Percentiles rank a stretch among this genome's conserved stretches.
phyloP scores from a whole-genome alignment of 495 filamentous ascomycete species.

The Recurvomyces mirabilis region DNA sequence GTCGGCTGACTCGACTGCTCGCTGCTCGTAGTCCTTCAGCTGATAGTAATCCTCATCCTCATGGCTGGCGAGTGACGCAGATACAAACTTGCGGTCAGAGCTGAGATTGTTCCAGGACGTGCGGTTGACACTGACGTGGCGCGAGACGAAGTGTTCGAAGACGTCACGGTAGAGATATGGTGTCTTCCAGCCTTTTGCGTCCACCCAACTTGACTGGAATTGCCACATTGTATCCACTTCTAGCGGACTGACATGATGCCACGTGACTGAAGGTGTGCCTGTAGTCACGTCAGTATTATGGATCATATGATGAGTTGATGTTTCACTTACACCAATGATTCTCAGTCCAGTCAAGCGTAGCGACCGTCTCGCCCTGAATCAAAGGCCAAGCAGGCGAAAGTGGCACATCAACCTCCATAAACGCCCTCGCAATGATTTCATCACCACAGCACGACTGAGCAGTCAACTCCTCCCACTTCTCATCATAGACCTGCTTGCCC shows the following conservation, averaged over 20 bases:
- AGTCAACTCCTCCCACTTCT: conserved; percentile 43
- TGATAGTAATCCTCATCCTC: conserved; percentile 2
- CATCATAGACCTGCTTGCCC: conserved; percentile 33
- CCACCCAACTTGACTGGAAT: conserved; percentile 30
- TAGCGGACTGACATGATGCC: conserved; percentile 46
- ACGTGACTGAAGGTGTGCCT: conserved; percentile 45
- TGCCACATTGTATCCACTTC: conserved; percentile 45
- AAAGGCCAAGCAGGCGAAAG: conserved; percentile 42
- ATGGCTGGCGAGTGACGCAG: neutral
- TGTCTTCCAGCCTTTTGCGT: conserved; percentile 22
- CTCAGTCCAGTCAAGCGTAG: conserved; percentile 39
- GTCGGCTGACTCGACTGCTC: conserved; percentile 6
- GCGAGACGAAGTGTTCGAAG: conserved; percentile 25
- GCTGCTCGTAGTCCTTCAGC: conserved; percentile 13
- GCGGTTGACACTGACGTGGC: conserved; percentile 19
- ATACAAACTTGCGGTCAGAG: conserved; percentile 18
- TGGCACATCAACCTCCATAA: conserved; percentile 43
- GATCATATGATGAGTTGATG: no score
- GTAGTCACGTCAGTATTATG: no score
- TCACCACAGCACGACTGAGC: conserved; percentile 57
- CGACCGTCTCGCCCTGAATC: conserved; percentile 46
- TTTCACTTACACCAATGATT: conserved; percentile 54
- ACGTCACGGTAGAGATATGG: conserved; percentile 25
- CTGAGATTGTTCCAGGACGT: conserved; percentile 28
- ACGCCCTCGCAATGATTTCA: conserved; percentile 47